Evolutionary conservation across 306 rosid genomes (phyloP), one percentile per base, ranked within the genome.

Genomic region (Oxytropis ochrocephala): DNA sequence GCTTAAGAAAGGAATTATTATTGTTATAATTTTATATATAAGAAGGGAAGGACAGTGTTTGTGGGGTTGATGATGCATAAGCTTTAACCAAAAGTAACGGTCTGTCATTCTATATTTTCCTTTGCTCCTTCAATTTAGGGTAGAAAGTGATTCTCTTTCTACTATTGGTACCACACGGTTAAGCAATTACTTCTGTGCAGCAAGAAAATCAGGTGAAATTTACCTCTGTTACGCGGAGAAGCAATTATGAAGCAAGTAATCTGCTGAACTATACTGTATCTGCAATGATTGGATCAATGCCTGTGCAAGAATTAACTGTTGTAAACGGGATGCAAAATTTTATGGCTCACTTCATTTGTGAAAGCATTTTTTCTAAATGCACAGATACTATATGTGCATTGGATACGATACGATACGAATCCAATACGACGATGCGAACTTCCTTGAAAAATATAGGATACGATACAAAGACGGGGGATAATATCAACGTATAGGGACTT

Each of bases 1-100:
- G 68, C 17, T 46, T 24, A 29, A 35, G 27, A 43, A 24, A 44
- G 4, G 17, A 58, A 67, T 52, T 59, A 60, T 41, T 38, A 8
- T 39, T 60, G 38, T 60, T 60, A 60, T 38, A 10, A n/a, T n/a
- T n/a, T 6, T 44, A 3, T 54, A 63, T 50, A 11, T 2, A 72
- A 56, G 54, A 67, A 41, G 78, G 24, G 44, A 36, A 47, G 47
- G 61, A 14, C 14, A 11, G 1, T 30, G 52, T 48, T 24, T 61
- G 67, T 35, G 48, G 54, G 16, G 43, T 14, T 65, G 49, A 43
- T 80, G 77, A 56, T 44, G 60, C 4, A 47, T 47, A 4, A 6
- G 41, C 77, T 77, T 77, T 55, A 77, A 63, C 82, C 56, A 50
- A 47, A 82, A 78, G 80, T 51, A 78, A 82, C 85, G 80, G 80